Conservation (phyloP, 2,329 filamentous ascomycete species). For the Phaeosphaeriaceae sp. region DNA sequence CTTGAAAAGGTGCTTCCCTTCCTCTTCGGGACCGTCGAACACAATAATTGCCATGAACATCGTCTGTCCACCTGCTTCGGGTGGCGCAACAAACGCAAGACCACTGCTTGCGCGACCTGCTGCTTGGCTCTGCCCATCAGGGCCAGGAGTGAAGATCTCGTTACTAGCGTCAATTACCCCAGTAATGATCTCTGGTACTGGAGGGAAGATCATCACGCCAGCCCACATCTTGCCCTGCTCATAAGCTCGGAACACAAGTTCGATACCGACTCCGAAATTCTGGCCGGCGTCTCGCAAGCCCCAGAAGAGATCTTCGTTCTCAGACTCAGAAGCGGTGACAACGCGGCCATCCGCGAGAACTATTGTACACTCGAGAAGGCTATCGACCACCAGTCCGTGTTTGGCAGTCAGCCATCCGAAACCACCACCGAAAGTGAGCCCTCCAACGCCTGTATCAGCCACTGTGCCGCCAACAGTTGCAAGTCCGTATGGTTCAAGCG, state of each 20-base stretch:
- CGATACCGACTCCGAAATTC: conserved; percentile 64
- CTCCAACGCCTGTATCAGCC: conserved; percentile 46
- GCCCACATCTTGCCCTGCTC: conserved; percentile 17
- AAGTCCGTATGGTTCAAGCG: conserved; percentile 9
- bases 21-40: conserved; percentile 6
- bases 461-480: conserved; percentile 12
- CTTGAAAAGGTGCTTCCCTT: conserved; percentile 10
- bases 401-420: conserved; percentile 62
- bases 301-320: conserved; percentile 61
- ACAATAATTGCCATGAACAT: conserved; percentile 5
- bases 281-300: conserved; percentile 63
- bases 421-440: conserved; percentile 63
- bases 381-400: conserved; percentile 61
- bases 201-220: conserved; percentile 13
- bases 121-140: conserved; percentile 6
- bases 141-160: conserved; percentile 7
- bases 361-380: conserved; percentile 59
- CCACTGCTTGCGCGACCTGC: conserved; percentile 5
- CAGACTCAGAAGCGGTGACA: conserved; percentile 42
- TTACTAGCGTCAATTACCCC: conserved; percentile 7
- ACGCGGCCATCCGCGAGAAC: conserved; percentile 58
- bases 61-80: conserved; percentile 5
- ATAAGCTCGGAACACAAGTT: conserved; percentile 47
- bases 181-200: conserved; percentile 6
- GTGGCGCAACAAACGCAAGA: conserved; percentile 11